Base-by-base conservation (phyloP, 139 green algal genomes). In the Picochlorum sp. region DNA sequence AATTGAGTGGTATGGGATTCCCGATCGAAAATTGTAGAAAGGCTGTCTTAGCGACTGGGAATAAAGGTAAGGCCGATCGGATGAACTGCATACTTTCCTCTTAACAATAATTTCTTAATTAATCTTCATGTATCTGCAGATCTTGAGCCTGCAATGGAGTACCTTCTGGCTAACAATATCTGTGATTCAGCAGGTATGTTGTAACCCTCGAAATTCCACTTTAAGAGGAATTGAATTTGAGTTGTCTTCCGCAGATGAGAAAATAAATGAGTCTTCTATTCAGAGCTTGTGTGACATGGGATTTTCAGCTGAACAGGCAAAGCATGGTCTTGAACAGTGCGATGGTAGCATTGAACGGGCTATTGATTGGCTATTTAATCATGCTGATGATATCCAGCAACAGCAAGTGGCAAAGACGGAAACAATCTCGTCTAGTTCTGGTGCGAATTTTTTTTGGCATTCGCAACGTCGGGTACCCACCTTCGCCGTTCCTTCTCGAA, bases 281-380 rank as follows among this genome's bases (percentile, higher is more conserved):
- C 16, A 50, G 43, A 31, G 57, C n/a, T 22, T 64, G 5, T 16
- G 20, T 20, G 20, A 8, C 39, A 64, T 52, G 57, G 36, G 57
- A 6, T 64, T 52, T 40, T 26, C 22, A 39, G n/a, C 37, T 12
- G 39, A 40, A 35, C 70, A 85, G 58, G 82, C 81, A 18, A 61
- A 26, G 18, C 78, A 72, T 25, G 85, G 80, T 36, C 76, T 94
- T 24, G 64, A 40, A 24, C 73, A 78, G 5, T 88, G 73, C 61
- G 30, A 67, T 33, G 81, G 76, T 51, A 84, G 77, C 62, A 51
- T 96, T 26, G 93, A 99, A 77, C 76, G 86, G 0, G 91, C 92
- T 1, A 89, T 75, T 7, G 88, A 95, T 74, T 95, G 86, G 88
- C 80, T 99, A 18, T 95, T 99, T 69, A 87, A 67, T 49, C 83